Conservation (phyloP, 2,329 filamentous ascomycete species). For the Fusarium goolgardi region DNA sequence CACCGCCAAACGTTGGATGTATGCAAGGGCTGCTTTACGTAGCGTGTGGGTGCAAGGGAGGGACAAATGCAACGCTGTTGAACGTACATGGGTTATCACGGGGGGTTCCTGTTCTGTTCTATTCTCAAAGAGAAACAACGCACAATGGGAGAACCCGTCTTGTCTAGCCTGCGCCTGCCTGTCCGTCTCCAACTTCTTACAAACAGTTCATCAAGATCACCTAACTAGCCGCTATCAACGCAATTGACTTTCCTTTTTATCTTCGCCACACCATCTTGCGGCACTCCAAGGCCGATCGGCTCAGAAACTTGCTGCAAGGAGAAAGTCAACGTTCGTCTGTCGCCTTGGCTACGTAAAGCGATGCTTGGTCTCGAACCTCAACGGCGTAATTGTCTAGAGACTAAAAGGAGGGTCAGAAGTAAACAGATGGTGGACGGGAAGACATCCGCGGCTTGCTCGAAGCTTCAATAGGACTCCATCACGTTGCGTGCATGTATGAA, state of each 20-base stretch:
- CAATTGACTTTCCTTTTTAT: slow-evolving; percentile 5
- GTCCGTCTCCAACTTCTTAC: background rate
- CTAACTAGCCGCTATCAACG: slow-evolving; percentile 3
- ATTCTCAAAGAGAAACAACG: background rate
- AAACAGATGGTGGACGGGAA: slow-evolving; percentile 30
- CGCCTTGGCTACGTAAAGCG: slow-evolving; percentile 33
- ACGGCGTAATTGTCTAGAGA: slow-evolving; percentile 16
- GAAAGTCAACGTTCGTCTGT: slow-evolving; percentile 32
- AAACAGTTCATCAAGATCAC: background rate
- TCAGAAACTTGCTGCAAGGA: slow-evolving; percentile 4
- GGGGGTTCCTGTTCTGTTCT: slow-evolving; percentile 2
- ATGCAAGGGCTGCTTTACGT: slow-evolving; percentile 25
- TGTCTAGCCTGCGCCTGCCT: background rate
- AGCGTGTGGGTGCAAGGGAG: slow-evolving; percentile 41
- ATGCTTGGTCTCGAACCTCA: slow-evolving; percentile 35
- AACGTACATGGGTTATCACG: slow-evolving; percentile 24
- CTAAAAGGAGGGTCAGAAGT: slow-evolving; percentile 12
- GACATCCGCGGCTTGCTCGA: slow-evolving; percentile 40
- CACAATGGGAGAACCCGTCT: background rate
- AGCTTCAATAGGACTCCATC: background rate
- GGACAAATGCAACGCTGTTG: slow-evolving; percentile 27
- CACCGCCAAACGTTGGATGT: slow-evolving; percentile 41
- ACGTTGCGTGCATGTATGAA: slow-evolving; percentile 26
- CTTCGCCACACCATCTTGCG: slow-evolving; percentile 26
- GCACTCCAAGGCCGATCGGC: slow-evolving; percentile 13